phyloP scores from a whole-genome alignment of 2,329 filamentous ascomycete species.

The Diaporthe ampelina region DNA sequence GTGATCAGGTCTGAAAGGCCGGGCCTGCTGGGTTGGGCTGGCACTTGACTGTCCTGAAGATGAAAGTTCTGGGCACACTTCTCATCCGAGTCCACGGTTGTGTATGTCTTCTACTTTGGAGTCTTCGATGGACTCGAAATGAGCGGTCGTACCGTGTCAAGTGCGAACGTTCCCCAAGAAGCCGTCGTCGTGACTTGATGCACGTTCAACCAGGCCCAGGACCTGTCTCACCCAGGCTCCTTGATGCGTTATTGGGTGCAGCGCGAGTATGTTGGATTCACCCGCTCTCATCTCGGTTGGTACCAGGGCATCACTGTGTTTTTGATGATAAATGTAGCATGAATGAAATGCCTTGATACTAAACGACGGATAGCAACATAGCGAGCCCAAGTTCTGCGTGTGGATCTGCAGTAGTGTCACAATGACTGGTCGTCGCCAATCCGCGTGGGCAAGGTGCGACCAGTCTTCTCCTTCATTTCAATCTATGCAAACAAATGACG shows the following conservation, averaged over 20 bases:
- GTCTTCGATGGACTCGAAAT: constrained; percentile 1
- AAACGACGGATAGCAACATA: not conserved
- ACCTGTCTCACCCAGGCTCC: constrained; percentile 33
- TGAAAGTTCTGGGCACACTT: not conserved
- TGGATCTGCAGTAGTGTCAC: not conserved
- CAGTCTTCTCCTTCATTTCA: not conserved
- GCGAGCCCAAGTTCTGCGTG: not conserved
- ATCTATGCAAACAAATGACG: constrained; percentile 24
- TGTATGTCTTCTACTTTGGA: not conserved
- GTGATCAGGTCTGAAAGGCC: not conserved
- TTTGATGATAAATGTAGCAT: not conserved
- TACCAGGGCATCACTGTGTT: not conserved
- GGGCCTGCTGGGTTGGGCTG: not conserved
- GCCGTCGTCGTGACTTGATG: constrained; percentile 28
- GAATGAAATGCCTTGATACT: not conserved
- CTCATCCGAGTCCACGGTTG: not conserved
- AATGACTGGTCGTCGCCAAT: not conserved
- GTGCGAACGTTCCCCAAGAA: not conserved
- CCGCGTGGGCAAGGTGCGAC: constrained; percentile 11
- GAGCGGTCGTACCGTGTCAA: constrained; percentile 16
- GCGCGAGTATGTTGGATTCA: not conserved
- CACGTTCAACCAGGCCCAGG: constrained; percentile 10
- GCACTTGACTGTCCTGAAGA: not conserved
- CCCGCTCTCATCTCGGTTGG: not conserved
- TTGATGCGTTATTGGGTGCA: constrained; percentile 22